Conservation (phyloP, 1,139 yeast species). For the Zygosaccharomyces pseudobailii region DNA sequence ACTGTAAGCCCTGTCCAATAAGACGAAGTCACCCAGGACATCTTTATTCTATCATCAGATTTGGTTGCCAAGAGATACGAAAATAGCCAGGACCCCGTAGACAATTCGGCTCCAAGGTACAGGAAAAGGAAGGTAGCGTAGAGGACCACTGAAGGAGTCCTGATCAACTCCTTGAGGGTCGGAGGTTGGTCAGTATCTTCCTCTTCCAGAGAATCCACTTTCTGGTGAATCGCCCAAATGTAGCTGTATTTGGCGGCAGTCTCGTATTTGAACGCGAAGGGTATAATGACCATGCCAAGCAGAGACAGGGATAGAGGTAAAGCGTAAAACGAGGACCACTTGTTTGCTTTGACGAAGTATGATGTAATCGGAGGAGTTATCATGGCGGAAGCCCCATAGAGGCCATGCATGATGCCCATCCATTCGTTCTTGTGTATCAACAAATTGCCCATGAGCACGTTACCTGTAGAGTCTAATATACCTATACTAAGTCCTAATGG, state of each 20-base stretch:
- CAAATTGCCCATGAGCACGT: constrained; percentile 55
- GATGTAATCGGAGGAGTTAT: constrained; percentile 59
- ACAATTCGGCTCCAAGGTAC: constrained; percentile 65
- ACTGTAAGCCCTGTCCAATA: constrained; percentile 63
- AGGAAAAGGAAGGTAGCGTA: constrained; percentile 50
- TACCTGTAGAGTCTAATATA: constrained; percentile 53
- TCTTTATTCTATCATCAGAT: constrained; percentile 39
- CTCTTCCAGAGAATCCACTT: constrained; percentile 22
- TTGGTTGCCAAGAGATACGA: constrained; percentile 53
- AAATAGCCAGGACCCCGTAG: constrained; percentile 65
- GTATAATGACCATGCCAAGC: constrained; percentile 19
- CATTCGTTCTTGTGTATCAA: constrained; percentile 53
- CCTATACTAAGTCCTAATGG: constrained; percentile 59
- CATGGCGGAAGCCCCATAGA: constrained; percentile 66
- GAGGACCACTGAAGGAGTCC: constrained; percentile 43
- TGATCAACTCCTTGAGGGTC: constrained; percentile 36
- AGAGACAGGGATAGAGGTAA: constrained; percentile 25
- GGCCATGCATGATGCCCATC: constrained; percentile 62
- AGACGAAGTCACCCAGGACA: constrained; percentile 58
- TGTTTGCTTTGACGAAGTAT: constrained; percentile 35
- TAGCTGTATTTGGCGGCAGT: constrained; percentile 52
- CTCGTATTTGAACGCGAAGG: constrained; percentile 46
- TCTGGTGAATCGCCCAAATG: constrained; percentile 23
- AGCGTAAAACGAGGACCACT: constrained; percentile 31
- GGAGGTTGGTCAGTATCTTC: constrained; percentile 5